Conservation (phyloP, 257 asterid genomes). For the Primulina huaijiensis region DNA sequence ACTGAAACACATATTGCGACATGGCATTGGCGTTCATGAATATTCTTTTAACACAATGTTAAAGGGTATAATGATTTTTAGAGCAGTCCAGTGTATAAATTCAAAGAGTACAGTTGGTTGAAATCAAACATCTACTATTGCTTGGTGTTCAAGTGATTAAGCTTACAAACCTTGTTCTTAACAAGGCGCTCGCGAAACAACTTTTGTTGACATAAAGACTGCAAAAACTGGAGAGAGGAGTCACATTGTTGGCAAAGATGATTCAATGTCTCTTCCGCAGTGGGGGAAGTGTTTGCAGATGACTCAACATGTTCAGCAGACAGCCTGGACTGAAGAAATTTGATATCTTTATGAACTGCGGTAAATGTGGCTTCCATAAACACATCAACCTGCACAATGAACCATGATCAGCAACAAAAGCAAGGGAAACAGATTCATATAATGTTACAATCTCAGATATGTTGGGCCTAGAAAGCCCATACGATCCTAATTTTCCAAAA, state of each 20-base stretch:
- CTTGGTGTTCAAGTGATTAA: not conserved
- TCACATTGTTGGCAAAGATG: slow-evolving; percentile 96
- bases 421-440: not conserved
- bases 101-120: not conserved
- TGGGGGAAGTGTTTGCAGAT: slow-evolving; percentile 42
- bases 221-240: slow-evolving; percentile 86
- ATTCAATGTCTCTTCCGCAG: slow-evolving; percentile 60
- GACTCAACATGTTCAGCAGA: slow-evolving; percentile 52
- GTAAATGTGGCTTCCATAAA: slow-evolving; percentile 81
- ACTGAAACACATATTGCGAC: not conserved
- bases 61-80: not conserved
- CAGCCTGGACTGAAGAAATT: slow-evolving; percentile 68
- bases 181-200: slow-evolving; percentile 77
- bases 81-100: slow-evolving; percentile 1
- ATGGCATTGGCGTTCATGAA: slow-evolving; percentile 11
- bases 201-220: slow-evolving; percentile 85
- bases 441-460: too few relatives aligned
- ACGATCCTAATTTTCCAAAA: too few relatives aligned
- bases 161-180: slow-evolving; percentile 71
- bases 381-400: slow-evolving; percentile 76
- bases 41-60: not conserved
- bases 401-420: slow-evolving; percentile 25
- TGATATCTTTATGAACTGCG: slow-evolving; percentile 69
- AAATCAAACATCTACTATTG: not conserved
- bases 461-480: too few relatives aligned